Evolutionary conservation across 2,329 filamentous ascomycete species (phyloP).

Genomic region (Trichoderma guizhouense): DNA sequence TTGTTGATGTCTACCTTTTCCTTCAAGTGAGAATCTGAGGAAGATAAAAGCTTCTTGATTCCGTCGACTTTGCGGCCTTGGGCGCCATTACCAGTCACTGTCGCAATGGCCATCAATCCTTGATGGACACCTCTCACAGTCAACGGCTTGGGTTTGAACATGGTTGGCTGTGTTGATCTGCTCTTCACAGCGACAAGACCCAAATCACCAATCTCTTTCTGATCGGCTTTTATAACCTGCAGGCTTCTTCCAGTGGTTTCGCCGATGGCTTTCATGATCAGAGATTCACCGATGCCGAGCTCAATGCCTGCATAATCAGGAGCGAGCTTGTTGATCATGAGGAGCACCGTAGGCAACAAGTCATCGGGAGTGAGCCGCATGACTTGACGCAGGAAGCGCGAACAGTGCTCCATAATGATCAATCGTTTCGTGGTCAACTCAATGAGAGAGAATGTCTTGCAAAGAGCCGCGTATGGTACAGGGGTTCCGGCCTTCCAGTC

Average conservation of each 20-base stretch:
- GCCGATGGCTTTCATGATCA: slow-evolving; percentile 98
- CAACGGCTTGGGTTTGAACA: slow-evolving; percentile 95
- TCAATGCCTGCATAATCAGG: slow-evolving; percentile 96
- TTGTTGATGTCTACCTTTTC: slow-evolving; percentile 86
- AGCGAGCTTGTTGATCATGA: slow-evolving; percentile 98
- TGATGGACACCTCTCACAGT: slow-evolving; percentile 85
- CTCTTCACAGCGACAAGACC: slow-evolving; percentile 95
- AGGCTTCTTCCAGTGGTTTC: slow-evolving; percentile 88
- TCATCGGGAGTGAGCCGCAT: slow-evolving; percentile 84
- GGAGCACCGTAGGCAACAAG: slow-evolving; percentile 78
- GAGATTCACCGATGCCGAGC: slow-evolving; percentile 93
- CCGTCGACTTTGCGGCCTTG: slow-evolving; percentile 87
- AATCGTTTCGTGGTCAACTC: slow-evolving; percentile 93
- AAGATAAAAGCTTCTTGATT: slow-evolving; percentile 95
- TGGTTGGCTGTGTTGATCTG: slow-evolving; percentile 89
- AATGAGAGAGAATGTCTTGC: slow-evolving; percentile 88
- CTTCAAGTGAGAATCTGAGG: slow-evolving; percentile 70
- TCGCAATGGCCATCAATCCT: slow-evolving; percentile 84
- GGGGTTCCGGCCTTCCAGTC: slow-evolving; percentile 89
- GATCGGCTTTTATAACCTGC: slow-evolving; percentile 87
- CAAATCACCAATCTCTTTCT: slow-evolving; percentile 93
- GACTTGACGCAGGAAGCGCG: slow-evolving; percentile 90
- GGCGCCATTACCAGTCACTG: slow-evolving; percentile 77
- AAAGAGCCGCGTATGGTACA: slow-evolving; percentile 91
- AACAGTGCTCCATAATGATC: slow-evolving; percentile 83